Conservation (phyloP, 768 basidiomycete genomes). For the Suillus americanus region DNA sequence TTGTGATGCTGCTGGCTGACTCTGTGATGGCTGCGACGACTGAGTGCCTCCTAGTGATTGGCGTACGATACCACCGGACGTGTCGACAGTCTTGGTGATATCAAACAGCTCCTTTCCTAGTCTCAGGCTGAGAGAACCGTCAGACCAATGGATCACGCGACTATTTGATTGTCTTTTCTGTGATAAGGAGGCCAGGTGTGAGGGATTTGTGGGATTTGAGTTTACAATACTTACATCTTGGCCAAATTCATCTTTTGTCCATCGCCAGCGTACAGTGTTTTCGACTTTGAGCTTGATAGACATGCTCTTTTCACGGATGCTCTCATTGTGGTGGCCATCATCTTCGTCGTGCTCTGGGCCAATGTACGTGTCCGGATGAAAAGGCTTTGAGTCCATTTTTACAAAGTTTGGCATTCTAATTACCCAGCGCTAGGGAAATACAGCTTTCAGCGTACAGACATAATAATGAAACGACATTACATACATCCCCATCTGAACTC, state of each 20-base stretch:
- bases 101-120: slow-evolving; percentile 95
- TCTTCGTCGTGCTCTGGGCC: slow-evolving; percentile 80
- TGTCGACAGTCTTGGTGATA: slow-evolving; percentile 77
- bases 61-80: slow-evolving; percentile 64
- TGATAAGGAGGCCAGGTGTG: slow-evolving; percentile 7
- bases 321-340: slow-evolving; percentile 54
- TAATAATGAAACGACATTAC: slow-evolving; percentile 21
- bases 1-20: slow-evolving; percentile 39
- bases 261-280: slow-evolving; percentile 95
- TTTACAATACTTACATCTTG: slow-evolving; percentile 64
- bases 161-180: slow-evolving; percentile 88
- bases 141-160: slow-evolving; percentile 93
- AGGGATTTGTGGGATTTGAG: slow-evolving; percentile 1
- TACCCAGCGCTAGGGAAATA: slow-evolving; percentile 66
- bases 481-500: slow-evolving; percentile 80
- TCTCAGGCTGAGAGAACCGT: slow-evolving; percentile 86
- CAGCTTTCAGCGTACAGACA: slow-evolving; percentile 9
- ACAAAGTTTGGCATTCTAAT: slow-evolving; percentile 94
- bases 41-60: slow-evolving; percentile 52
- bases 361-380: slow-evolving; percentile 82
- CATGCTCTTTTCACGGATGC: slow-evolving; percentile 76
- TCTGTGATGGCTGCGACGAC: slow-evolving; percentile 38
- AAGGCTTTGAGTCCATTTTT: slow-evolving; percentile 85
- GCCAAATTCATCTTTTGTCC: slow-evolving; percentile 76
- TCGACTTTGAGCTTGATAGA: slow-evolving; percentile 85